These are phyloP conservation scores for Nakazawaea pomicola DNA, from an alignment of 805 yeast species.

Conservation along the genomic window DNA sequence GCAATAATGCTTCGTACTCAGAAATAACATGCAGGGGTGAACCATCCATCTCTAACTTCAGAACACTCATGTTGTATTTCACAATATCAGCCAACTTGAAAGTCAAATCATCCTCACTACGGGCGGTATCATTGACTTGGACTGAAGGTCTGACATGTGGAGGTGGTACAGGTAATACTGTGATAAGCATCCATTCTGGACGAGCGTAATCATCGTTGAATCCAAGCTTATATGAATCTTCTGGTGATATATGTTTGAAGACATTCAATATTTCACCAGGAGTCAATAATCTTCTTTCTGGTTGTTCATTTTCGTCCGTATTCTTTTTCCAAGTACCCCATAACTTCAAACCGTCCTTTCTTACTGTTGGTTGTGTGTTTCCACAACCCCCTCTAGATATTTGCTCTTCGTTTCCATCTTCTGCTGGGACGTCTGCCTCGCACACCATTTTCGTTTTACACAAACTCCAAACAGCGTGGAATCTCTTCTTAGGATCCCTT, in stretches of 20 bases:
- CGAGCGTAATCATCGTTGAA: constrained; percentile 94
- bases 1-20: constrained; percentile 92
- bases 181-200: constrained; percentile 97
- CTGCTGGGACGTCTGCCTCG: constrained; percentile 78
- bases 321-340: constrained; percentile 97
- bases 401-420: constrained; percentile 41
- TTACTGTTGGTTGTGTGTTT: constrained; percentile 89
- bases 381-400: constrained; percentile 96
- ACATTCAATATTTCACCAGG: constrained; percentile 89
- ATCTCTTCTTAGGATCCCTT: constrained; percentile 91
- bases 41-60: constrained; percentile 95
- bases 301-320: constrained; percentile 79
- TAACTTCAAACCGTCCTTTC: constrained; percentile 92
- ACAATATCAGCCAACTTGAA: constrained; percentile 94
- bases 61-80: constrained; percentile 96
- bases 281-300: constrained; percentile 83
- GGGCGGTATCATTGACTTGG: constrained; percentile 95
- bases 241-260: constrained; percentile 82
- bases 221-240: constrained; percentile 80
- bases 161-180: constrained; percentile 99
- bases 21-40: constrained; percentile 97
- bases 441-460: constrained; percentile 93
- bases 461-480: constrained; percentile 92
- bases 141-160: constrained; percentile 99
- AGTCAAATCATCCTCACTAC: constrained; percentile 99